Base-by-base conservation (phyloP, 768 basidiomycete genomes). In the Inosperma sp. region DNA sequence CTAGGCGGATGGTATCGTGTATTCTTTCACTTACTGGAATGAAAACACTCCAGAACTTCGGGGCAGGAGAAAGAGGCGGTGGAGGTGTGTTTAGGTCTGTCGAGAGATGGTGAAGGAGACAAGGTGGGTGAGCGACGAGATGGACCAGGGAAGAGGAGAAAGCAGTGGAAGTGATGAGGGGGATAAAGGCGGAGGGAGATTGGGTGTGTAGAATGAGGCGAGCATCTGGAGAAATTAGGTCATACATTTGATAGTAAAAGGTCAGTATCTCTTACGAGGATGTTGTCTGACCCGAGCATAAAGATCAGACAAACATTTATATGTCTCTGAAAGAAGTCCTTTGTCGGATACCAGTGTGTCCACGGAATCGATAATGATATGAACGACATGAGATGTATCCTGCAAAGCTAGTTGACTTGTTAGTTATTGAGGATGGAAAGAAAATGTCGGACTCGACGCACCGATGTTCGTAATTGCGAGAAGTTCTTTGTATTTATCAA, bases 31-130 rank as follows among this genome's bases (percentile, higher is more conserved):
- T 79, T 51, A 88, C 63, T 0, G 88, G 85, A 7, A 82, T 65
- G 59, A 94, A 88, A 9, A 91, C 73, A 30, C 73, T 72, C 88
- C 87, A 93, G 68, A 93, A 94, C 60, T 88, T 88, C 29, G 77
- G 70, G n/a, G 74, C 69, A 0, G 78, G 58, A 7, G 81, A 78
- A 33, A 72, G 68, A 7, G 86, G 80, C 1, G 88, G 86, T 0
- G 91, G 89, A 1, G 77, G 79, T 2, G 81, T 79, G 39, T 89
- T 73, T 62, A 89, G 93, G 7, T 82, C 80, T 22, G 71, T 74
- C 2, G 87, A 76, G 42, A 98, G 68, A 60, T 90, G 80, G 6
- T 61, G 62, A 29, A 97, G 68, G 46, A 96, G 76, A 1, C 73
- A 70, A 0, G 88, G 76, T 2, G 91, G 86, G 60, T 91, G 86